These are phyloP conservation scores for Elongisporangium undulatum DNA, from an alignment of 352 stramenopile species.

Conservation along the genomic window DNA sequence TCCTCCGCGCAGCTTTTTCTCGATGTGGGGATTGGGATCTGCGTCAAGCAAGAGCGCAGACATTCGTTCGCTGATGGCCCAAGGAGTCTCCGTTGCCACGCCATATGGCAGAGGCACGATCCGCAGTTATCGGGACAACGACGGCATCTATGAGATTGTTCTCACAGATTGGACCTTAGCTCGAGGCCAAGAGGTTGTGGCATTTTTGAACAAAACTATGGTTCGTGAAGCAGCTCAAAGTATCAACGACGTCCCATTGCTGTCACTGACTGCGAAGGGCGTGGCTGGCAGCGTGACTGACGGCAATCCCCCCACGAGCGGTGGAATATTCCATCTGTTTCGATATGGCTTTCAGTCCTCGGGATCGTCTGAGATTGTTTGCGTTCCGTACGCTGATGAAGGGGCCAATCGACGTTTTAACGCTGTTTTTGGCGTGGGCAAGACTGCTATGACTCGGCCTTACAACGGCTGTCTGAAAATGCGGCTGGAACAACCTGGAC, in stretches of 20 bases:
- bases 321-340: conserved; percentile 72
- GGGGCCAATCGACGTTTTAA: conserved; percentile 34
- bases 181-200: conserved; percentile 29
- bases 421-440: conserved; percentile 53
- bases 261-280: conserved; percentile 24
- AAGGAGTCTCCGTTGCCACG: conserved; percentile 23
- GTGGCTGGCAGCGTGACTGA: background rate
- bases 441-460: conserved; percentile 43
- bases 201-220: conserved; percentile 41
- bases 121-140: conserved; percentile 28
- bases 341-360: conserved; percentile 37
- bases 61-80: background rate
- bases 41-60: conserved; percentile 14
- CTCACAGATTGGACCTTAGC: conserved; percentile 51
- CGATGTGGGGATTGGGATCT: conserved; percentile 42
- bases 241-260: conserved; percentile 28
- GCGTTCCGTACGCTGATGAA: conserved; percentile 37
- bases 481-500: conserved; percentile 39
- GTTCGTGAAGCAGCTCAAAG: conserved; percentile 23
- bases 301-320: conserved; percentile 18
- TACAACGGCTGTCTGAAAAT: conserved; percentile 44
- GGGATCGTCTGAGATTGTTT: conserved; percentile 7
- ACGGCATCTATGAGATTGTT: conserved; percentile 43
- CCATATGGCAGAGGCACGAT: conserved; percentile 61
- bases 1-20: conserved; percentile 66